Evolutionary conservation across 331 rosid genomes (phyloP), one percentile per base, ranked within the genome.

Genomic region (Malus hybrid): DNA sequence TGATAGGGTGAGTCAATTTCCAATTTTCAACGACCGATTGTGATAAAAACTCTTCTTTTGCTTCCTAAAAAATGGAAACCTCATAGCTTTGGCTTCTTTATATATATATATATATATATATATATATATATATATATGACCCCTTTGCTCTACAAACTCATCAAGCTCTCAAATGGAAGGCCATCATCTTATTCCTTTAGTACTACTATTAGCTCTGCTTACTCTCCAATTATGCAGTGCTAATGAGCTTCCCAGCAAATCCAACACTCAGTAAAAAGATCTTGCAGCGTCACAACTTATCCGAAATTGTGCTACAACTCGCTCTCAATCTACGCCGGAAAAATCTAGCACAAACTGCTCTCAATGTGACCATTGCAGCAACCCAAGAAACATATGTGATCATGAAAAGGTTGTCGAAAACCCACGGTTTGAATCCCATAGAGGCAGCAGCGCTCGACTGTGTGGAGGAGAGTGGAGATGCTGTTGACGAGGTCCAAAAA

Each of bases 321-420:
- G 5, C 89, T 85, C 59, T 80, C 87, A 29, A 59, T 57, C 67
- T 86, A 74, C 60, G 85, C 89, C 4, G 20, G 20, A 28, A 75
- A 80, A 31, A 80, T 86, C 80, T 86, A 10, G 78, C 87, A 29
- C 57, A 62, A 16, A 79, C 82, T 12, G 87, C 87, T 64, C 77
- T 86, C 32, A 67, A 78, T 6, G 73, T 86, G 65, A 67, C 71
- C 62, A 79, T 86, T 22, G 56, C 29, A 56, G 79, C 80, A 62
- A 69, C 82, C 5, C 55, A 44, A 56, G 72, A 76, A 69, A 16
- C 80, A 1, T 67, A 62, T 1, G 61, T 10, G n/a, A 22, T 57
- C 5, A 75, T 86, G 71, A 68, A 57, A 7, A 72, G 69, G 34
- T 27, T 76, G 33, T 73, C 88, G 5, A 78, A 24, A 64, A 46